Conservation (phyloP, 768 basidiomycete genomes). For the Mycena rosella region DNA sequence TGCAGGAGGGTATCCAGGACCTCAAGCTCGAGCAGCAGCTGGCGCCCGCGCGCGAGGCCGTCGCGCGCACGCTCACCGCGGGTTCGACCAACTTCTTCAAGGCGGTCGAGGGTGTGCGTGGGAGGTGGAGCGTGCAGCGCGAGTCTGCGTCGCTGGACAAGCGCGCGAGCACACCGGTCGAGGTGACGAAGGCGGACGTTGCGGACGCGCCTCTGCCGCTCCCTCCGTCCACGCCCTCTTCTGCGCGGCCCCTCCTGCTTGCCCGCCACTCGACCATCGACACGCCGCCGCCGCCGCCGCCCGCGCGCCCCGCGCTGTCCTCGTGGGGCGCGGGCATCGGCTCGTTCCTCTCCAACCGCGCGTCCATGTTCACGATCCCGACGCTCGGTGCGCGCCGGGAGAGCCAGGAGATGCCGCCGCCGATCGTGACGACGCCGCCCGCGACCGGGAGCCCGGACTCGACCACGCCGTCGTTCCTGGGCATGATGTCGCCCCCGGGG, state of each 20-base stretch:
- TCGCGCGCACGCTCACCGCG: constrained; percentile 78
- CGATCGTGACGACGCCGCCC: constrained; percentile 37
- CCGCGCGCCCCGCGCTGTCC: constrained; percentile 48
- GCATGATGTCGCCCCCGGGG: constrained; percentile 25
- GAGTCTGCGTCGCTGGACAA: constrained; percentile 39
- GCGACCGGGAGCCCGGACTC: constrained; percentile 25
- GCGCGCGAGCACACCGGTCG: constrained; percentile 44
- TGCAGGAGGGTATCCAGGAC: constrained; percentile 95
- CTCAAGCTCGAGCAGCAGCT: constrained; percentile 93
- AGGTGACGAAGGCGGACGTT: constrained; percentile 23
- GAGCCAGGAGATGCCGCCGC: constrained; percentile 34
- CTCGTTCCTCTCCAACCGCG: constrained; percentile 59
- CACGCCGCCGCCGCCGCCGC: constrained; percentile 34
- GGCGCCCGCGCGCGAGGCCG: constrained; percentile 92
- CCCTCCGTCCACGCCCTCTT: background rate
- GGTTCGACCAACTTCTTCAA: constrained; percentile 89
- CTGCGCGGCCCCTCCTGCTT: constrained; percentile 38
- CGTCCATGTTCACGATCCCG: constrained; percentile 54
- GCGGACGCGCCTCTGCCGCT: constrained; percentile 19
- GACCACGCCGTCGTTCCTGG: constrained; percentile 34
- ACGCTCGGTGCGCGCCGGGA: constrained; percentile 28
- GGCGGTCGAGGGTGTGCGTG: constrained; percentile 90
- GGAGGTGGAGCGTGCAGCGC: constrained; percentile 66
- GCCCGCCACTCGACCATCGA: constrained; percentile 38
- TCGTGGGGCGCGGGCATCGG: constrained; percentile 62